Conservation (phyloP, 345 rosid species). For the Lepidium didymum region DNA sequence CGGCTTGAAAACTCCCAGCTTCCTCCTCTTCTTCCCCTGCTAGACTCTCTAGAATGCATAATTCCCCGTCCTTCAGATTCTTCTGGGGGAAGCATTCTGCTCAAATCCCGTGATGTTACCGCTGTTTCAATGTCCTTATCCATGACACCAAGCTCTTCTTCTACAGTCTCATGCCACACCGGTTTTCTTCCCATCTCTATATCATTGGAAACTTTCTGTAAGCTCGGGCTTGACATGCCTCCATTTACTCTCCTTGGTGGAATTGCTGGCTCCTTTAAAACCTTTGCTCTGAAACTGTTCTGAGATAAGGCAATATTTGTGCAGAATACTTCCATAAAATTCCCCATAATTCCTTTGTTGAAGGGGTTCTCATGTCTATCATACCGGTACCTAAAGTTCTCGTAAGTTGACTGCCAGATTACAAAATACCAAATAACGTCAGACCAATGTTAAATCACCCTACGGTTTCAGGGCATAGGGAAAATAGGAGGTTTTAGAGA, state of each 20-base stretch:
- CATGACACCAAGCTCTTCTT: constrained; percentile 27
- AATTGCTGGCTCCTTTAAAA: constrained; percentile 40
- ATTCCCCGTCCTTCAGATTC: constrained; percentile 52
- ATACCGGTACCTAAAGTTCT: constrained; percentile 75
- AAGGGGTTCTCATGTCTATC: constrained; percentile 62
- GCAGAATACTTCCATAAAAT: constrained; percentile 70
- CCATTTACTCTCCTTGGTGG: constrained; percentile 43
- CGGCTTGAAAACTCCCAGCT: constrained; percentile 32
- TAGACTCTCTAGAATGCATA: constrained; percentile 38
- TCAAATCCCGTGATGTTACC: constrained; percentile 46
- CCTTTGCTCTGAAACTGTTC: constrained; percentile 73
- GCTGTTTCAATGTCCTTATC: constrained; percentile 34
- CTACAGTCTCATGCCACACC: constrained; percentile 44
- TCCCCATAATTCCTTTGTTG: constrained; percentile 57
- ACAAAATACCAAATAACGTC: constrained; percentile 15
- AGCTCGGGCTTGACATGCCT: constrained; percentile 33
- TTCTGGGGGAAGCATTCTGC: constrained; percentile 62
- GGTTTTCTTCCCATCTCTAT: constrained; percentile 72
- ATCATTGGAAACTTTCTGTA: constrained; percentile 45
- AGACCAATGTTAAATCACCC: not conserved
- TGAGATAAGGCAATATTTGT: constrained; percentile 57
- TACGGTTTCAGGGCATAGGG: not conserved
- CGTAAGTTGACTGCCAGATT: constrained; percentile 78
- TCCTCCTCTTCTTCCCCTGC: constrained; percentile 33
- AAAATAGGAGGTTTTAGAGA: not conserved